Percentiles rank a stretch among this genome's conserved stretches.
phyloP scores from a whole-genome alignment of 768 basidiomycete species.

The Naematelia encephala region DNA sequence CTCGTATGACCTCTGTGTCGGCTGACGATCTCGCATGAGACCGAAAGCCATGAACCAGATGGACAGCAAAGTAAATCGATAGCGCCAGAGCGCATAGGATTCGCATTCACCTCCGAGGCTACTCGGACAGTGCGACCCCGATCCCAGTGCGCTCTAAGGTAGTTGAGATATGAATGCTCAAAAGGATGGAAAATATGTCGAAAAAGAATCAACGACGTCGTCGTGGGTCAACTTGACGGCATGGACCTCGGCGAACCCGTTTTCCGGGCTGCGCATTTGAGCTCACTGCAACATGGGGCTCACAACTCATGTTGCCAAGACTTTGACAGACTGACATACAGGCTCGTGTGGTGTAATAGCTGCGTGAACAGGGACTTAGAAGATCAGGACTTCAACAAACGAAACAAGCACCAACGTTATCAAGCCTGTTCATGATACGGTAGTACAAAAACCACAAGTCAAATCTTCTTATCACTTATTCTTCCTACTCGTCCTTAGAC shows the following conservation, averaged over 20 bases:
- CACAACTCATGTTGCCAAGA: too few relatives aligned
- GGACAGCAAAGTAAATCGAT: neutral
- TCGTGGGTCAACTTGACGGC: neutral
- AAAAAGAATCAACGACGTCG: too few relatives aligned
- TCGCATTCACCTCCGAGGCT: neutral
- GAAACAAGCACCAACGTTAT: too few relatives aligned
- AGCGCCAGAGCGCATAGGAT: neutral
- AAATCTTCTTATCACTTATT: neutral
- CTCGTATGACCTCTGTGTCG: constrained; percentile 26
- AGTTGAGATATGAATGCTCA: too few relatives aligned
- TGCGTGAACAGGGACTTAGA: too few relatives aligned
- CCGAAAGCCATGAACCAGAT: neutral
- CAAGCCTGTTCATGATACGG: too few relatives aligned
- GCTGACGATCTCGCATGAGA: neutral
- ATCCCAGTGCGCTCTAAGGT: too few relatives aligned
- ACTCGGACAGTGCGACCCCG: neutral
- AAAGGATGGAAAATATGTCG: too few relatives aligned
- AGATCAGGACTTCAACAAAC: too few relatives aligned
- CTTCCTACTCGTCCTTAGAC: neutral
- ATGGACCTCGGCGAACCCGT: neutral
- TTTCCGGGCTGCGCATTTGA: neutral
- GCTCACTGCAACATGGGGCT: neutral
- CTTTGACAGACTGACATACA: too few relatives aligned
- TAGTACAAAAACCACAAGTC: neutral
- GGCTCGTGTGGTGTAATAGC: too few relatives aligned